Evolutionary conservation across 306 rosid species (phyloP), one percentile per base, ranked within the genome.

Genomic region (Purshia tridentata): DNA sequence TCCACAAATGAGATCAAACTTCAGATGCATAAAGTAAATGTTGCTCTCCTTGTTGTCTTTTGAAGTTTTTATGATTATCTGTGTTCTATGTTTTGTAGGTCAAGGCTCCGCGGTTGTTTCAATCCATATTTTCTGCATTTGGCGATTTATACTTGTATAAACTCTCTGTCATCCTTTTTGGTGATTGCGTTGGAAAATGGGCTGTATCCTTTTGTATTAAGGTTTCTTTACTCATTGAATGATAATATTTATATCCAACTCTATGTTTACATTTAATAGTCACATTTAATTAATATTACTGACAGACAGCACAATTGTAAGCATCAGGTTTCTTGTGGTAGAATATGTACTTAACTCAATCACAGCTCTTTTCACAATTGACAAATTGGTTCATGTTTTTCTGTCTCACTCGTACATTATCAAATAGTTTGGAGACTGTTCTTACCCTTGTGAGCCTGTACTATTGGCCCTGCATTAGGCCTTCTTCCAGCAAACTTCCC

Each of bases 351-450:
- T 91, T 89, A 83, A 94, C 95, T 48, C 59, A 63, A 57, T 72
- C 65, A 29, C 88, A 91, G 99, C 91, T 91, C 63, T 89, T 94
- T 81, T 90, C 91, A 56, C 99, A 91, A 58, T 74, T 91, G 76
- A 71, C 87, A 46, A 91, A 91, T 86, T 89, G 97, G 97, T 91
- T 94, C 70, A 85, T 88, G 88, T 86, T 94, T 82, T 94, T 85
- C 82, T 85, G 95, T 72, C 66, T 83, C 78, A 76, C 88, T 35
- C 96, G 96, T n/a, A 89, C 99, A 2, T 70, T 94, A 8, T 94
- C 99, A 35, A 94, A 94, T 85, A 78, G 90, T 84, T 58, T 89
- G 86, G 99, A 94, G 83, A 88, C 99, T 46, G 91, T 88, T 84
- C 90, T 94, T 78, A 89, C 95, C 13, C 49, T 89, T 12, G 89